Conservation (phyloP, 805 yeast species). For the Kluyveromyces lactis region DNA sequence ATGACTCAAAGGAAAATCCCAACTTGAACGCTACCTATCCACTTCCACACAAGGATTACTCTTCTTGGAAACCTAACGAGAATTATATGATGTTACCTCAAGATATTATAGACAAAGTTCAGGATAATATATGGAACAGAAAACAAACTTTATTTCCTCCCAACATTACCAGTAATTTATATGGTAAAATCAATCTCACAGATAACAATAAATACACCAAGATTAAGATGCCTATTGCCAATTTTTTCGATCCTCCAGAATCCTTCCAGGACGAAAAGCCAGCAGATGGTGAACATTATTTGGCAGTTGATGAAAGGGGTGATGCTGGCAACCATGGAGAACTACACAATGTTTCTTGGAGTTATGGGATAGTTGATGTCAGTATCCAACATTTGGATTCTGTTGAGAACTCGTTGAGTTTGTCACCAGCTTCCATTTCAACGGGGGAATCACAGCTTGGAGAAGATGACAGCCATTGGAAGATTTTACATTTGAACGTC, state of each 20-base stretch:
- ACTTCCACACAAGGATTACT: conserved; percentile 36
- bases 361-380: conserved; percentile 19
- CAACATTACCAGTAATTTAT: conserved; percentile 42
- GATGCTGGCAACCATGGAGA: conserved; percentile 18
- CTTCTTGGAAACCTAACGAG: conserved; percentile 42
- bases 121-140: conserved; percentile 41
- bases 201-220: conserved; percentile 13
- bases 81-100: conserved; percentile 54
- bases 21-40: conserved; percentile 49
- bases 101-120: conserved; percentile 39
- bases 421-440: conserved; percentile 25
- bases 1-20: conserved; percentile 42
- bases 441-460: conserved; percentile 14
- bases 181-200: conserved; percentile 33
- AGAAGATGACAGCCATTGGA: conserved; percentile 20
- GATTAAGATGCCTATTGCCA: conserved; percentile 29
- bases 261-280: conserved; percentile 24
- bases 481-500: conserved; percentile 30
- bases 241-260: conserved; percentile 23
- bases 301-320: conserved; percentile 1
- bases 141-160: conserved; percentile 28
- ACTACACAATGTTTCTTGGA: conserved; percentile 24
- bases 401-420: conserved; percentile 27
- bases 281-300: conserved; percentile 20
- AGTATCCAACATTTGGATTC: conserved; percentile 18